Evolutionary conservation across 1,284 basidiomycete species (phyloP).

Genomic region (Puccinia triticina): DNA sequence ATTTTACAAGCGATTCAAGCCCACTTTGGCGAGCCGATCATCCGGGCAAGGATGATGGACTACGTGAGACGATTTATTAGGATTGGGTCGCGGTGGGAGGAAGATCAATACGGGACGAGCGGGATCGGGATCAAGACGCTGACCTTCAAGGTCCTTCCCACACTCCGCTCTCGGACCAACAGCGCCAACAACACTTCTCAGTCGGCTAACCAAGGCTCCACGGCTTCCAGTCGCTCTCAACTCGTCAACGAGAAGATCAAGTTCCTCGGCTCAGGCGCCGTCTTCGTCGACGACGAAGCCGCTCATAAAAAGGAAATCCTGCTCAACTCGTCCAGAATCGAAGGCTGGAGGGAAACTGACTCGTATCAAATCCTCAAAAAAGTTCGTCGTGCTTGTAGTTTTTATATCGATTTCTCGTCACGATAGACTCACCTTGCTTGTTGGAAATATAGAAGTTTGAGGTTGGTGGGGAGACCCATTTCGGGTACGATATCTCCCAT

Average conservation of each 20-base stretch:
- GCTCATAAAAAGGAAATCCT: conserved; percentile 68
- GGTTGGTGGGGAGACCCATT: conserved; percentile 36
- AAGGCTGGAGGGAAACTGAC: conserved; percentile 74
- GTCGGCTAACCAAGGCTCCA: neutral
- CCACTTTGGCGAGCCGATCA: conserved; percentile 76
- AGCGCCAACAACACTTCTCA: neutral
- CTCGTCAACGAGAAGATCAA: conserved; percentile 54
- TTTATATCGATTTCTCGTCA: neutral
- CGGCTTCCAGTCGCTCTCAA: conserved; percentile 30
- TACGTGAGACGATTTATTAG: conserved; percentile 75
- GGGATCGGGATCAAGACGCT: conserved; percentile 68
- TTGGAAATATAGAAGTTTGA: neutral
- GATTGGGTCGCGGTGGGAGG: conserved; percentile 76
- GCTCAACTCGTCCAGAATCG: conserved; percentile 73
- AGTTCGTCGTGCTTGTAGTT: conserved; percentile 62
- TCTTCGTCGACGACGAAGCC: conserved; percentile 69
- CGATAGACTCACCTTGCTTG: neutral
- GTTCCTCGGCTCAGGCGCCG: conserved; percentile 70
- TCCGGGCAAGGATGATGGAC: conserved; percentile 77
- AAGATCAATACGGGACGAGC: conserved; percentile 70
- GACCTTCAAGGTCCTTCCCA: conserved; percentile 56
- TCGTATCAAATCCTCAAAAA: conserved; percentile 69
- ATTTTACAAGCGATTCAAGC: conserved; percentile 71
- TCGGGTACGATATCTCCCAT: conserved; percentile 71
- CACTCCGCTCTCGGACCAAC: neutral